These are phyloP conservation scores for Rutstroemia sp. DNA, from an alignment of 2,329 filamentous ascomycete genomes.

Conservation along the genomic window DNA sequence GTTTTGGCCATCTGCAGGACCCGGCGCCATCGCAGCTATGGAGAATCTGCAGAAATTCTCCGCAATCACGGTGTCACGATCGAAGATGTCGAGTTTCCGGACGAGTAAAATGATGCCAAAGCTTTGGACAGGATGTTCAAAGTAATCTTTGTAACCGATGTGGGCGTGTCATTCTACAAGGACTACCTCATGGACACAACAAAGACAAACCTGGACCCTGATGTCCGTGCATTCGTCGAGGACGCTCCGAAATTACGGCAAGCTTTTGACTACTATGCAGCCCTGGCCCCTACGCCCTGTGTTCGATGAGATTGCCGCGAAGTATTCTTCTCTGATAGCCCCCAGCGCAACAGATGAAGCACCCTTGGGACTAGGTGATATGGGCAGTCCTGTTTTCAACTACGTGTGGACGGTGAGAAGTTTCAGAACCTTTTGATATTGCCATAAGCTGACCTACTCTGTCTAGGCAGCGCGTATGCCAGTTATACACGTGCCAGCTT, in stretches of 20 bases:
- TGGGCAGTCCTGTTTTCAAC: conserved; percentile 27
- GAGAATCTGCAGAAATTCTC: conserved; percentile 32
- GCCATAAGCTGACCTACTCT: too few relatives aligned
- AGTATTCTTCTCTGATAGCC: conserved; percentile 48
- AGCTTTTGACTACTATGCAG: conserved; percentile 47
- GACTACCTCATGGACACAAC: conserved; percentile 39
- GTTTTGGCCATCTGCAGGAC: conserved; percentile 30
- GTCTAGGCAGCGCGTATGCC: too few relatives aligned
- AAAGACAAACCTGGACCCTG: conserved; percentile 39
- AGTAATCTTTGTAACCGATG: background rate
- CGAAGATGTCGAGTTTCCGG: conserved; percentile 3
- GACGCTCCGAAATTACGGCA: conserved; percentile 40
- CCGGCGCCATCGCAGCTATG: conserved; percentile 37
- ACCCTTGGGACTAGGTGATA: conserved; percentile 43
- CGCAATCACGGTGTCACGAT: conserved; percentile 11
- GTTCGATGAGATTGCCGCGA: conserved; percentile 43
- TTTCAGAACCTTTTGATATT: background rate
- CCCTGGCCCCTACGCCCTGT: conserved; percentile 45
- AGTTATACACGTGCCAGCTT: too few relatives aligned
- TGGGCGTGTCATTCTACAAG: conserved; percentile 18
- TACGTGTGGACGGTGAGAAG: background rate
- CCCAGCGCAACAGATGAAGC: conserved; percentile 55
- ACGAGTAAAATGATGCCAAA: background rate
- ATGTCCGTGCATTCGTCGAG: conserved; percentile 44
- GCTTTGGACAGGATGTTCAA: conserved; percentile 6